Evolutionary conservation across 164 flowering plant species (phyloP), one percentile per base, ranked within the genome.

Genomic region (Nymphaea colorata): DNA sequence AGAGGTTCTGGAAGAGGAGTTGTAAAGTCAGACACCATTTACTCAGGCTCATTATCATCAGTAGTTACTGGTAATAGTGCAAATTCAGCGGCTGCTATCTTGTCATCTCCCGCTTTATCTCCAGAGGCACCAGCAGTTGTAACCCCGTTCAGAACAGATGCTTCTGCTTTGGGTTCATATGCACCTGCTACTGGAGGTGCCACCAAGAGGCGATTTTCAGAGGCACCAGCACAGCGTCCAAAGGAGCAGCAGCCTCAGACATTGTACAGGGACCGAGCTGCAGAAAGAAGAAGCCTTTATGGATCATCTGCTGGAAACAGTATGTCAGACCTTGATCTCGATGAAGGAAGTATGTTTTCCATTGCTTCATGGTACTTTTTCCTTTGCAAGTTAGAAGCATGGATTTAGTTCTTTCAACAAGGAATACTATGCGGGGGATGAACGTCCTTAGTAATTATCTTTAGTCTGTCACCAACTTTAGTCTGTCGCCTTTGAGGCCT

Each of bases 171-270:
- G 70, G 96, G 96, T 76, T 77, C 89, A 43, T 90, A 86, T 78
- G 66, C 83, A n/a, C 74, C 91, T 44, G 78, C 64, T 10, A 69
- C 85, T 74, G 62, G 82, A 72, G 96, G 82, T 47, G 83, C 85
- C 81, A 94, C 89, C 10, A 89, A 78, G 79, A 83, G 99, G 73
- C 87, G 99, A 79, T 95, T 95, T 70, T 95, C 99, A 61, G 99
- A 95, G 81, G 74, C 75, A 77, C 66, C 81, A n/a, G 75, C 78
- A 67, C 70, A 81, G 64, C 51, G 69, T 71, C 74, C 73, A 0
- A 82, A 73, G 72, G 96, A 87, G 16, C 89, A 84, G 68, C 70
- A 17, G 7, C 7, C 86, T 62, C 96, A 85, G 76, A 79, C 86
- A 25, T 65, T 82, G 3, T 95, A 95, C 55, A 83, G 99, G 77